These are phyloP conservation scores for Raffaelea albimanens DNA, from an alignment of 2,329 filamentous ascomycete species.

Conservation along the genomic window DNA sequence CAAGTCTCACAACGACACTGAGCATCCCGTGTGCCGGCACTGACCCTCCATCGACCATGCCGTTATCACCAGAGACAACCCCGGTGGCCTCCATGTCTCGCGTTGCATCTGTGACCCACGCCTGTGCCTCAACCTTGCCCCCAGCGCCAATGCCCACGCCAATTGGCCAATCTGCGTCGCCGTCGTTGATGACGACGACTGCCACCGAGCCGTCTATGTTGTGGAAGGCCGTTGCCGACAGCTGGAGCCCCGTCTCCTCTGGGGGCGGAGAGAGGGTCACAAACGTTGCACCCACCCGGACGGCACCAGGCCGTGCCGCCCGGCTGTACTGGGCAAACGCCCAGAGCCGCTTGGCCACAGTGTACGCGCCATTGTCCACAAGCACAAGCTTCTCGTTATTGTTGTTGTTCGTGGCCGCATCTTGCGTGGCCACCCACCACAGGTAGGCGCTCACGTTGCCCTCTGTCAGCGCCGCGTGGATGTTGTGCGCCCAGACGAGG, in stretches of 20 bases:
- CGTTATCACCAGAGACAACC: slow-evolving; percentile 4
- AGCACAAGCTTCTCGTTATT: slow-evolving; percentile 17
- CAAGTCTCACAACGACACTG: slow-evolving; percentile 8
- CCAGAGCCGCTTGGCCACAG: slow-evolving; percentile 14
- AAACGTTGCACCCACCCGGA: slow-evolving; percentile 7
- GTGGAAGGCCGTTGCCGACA: slow-evolving; percentile 12
- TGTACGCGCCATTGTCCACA: slow-evolving; percentile 10
- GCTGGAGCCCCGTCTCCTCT: too few relatives aligned
- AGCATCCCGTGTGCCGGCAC: slow-evolving; percentile 12
- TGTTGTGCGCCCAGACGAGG: slow-evolving; percentile 36
- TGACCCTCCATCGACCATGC: slow-evolving; percentile 5
- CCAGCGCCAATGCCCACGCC: slow-evolving; percentile 11
- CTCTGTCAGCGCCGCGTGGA: slow-evolving; percentile 32
- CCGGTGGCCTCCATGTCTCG: slow-evolving; percentile 12
- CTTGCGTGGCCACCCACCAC: slow-evolving; percentile 27
- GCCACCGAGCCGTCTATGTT: slow-evolving; percentile 10
- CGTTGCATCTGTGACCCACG: slow-evolving; percentile 26
- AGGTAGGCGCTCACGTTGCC: slow-evolving; percentile 34
- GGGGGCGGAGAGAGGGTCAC: neutral
- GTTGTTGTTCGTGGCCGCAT: slow-evolving; percentile 14
- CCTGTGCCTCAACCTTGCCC: slow-evolving; percentile 15
- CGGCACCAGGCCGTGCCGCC: slow-evolving; percentile 12
- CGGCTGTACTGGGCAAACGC: slow-evolving; percentile 16
- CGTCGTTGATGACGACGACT: slow-evolving; percentile 12
- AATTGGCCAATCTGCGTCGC: slow-evolving; percentile 12